These are phyloP conservation scores for Chytriomyces hyalinus DNA, from an alignment of 192 early-diverging fungal species.

Conservation along the genomic window DNA sequence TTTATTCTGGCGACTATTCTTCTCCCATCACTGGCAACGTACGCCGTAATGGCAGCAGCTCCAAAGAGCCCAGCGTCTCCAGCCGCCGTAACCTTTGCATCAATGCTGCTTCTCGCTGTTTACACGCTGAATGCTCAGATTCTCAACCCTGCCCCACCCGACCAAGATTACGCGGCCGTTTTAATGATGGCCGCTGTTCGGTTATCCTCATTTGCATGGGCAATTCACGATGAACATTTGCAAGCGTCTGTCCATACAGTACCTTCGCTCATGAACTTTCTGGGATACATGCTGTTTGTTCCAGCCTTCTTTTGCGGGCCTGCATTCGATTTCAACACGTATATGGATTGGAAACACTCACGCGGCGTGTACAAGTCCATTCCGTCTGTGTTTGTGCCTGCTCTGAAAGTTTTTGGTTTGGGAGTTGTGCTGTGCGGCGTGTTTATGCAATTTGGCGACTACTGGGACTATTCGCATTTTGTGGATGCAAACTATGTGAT, in stretches of 20 bases:
- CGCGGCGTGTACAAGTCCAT: slow-evolving; percentile 41
- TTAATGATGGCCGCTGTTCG: slow-evolving; percentile 91
- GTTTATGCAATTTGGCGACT: slow-evolving; percentile 27
- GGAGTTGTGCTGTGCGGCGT: slow-evolving; percentile 29
- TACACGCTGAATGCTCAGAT: not conserved
- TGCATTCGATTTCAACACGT: slow-evolving; percentile 71
- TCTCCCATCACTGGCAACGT: too few species aligned
- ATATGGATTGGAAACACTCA: slow-evolving; percentile 48
- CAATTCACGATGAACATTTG: slow-evolving; percentile 61
- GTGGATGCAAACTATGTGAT: not conserved
- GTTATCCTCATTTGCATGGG: slow-evolving; percentile 83
- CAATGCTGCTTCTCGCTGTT: not conserved
- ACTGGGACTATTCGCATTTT: slow-evolving; percentile 19
- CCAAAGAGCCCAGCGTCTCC: too few species aligned
- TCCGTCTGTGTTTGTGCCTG: slow-evolving; percentile 23
- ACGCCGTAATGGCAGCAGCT: too few species aligned
- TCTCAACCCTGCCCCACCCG: not conserved
- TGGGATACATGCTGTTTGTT: slow-evolving; percentile 88
- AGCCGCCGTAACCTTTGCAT: not conserved
- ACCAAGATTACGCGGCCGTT: slow-evolving; percentile 77
- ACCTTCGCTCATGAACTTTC: slow-evolving; percentile 43
- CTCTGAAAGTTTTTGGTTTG: slow-evolving; percentile 30
- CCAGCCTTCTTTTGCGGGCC: slow-evolving; percentile 83
- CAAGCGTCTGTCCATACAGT: slow-evolving; percentile 54
- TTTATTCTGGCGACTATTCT: too few species aligned